Conservation (phyloP, 2,329 filamentous ascomycete species). For the Curvularia sp. region DNA sequence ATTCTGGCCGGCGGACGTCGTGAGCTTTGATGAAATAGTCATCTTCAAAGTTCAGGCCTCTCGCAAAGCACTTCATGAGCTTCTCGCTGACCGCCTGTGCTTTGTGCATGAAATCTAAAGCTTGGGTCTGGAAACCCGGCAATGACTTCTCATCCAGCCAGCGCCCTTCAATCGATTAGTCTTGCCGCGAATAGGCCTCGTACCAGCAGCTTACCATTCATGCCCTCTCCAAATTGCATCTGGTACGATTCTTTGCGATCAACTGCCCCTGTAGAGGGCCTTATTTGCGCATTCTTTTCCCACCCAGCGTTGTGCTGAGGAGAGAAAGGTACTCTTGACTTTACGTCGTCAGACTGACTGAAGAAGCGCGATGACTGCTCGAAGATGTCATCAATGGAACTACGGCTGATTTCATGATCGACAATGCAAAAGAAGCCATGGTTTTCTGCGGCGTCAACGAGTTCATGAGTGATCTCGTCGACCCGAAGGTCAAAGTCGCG, state of each 20-base stretch:
- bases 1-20: slow-evolving; percentile 57
- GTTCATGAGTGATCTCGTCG: slow-evolving; percentile 61
- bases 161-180: slow-evolving; percentile 22
- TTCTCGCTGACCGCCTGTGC: slow-evolving; percentile 62
- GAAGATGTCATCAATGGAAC: slow-evolving; percentile 63
- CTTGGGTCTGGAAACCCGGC: slow-evolving; percentile 57
- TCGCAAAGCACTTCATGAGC: slow-evolving; percentile 66
- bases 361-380: slow-evolving; percentile 62
- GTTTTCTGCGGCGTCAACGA: slow-evolving; percentile 63
- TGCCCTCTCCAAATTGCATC: slow-evolving; percentile 66
- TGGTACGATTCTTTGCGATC: slow-evolving; percentile 70
- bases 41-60: slow-evolving; percentile 63
- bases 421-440: slow-evolving; percentile 67
- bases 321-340: slow-evolving; percentile 61
- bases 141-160: slow-evolving; percentile 61
- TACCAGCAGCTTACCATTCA: slow-evolving; percentile 50
- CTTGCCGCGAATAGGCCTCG: not conserved
- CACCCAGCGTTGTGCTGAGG: slow-evolving; percentile 64
- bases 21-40: slow-evolving; percentile 65
- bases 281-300: slow-evolving; percentile 58
- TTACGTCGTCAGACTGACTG: slow-evolving; percentile 52
- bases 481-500: slow-evolving; percentile 61
- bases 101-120: slow-evolving; percentile 62
- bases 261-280: slow-evolving; percentile 61
- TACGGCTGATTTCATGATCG: slow-evolving; percentile 61